phyloP scores from a whole-genome alignment of 106 monocot genomes.

The Dendrobium catenatum region DNA sequence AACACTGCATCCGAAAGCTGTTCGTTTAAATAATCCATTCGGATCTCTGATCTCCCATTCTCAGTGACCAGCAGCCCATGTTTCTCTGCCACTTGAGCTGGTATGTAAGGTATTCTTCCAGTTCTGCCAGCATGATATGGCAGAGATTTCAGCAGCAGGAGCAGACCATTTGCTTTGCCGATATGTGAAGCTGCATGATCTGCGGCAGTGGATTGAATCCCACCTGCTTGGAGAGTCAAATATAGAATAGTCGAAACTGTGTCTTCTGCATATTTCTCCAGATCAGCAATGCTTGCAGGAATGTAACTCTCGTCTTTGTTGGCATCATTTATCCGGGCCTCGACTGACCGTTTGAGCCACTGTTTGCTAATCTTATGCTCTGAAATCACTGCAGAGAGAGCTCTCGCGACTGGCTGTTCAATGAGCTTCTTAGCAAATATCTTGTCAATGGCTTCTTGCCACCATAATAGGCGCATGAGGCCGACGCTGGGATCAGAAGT shows the following conservation, averaged over 20 bases:
- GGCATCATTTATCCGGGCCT: conserved; percentile 79
- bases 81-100: conserved; percentile 58
- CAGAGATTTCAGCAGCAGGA: conserved; percentile 71
- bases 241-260: conserved; percentile 76
- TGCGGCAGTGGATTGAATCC: conserved; percentile 57
- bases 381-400: conserved; percentile 58
- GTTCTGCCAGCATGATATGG: conserved; percentile 61
- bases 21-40: conserved; percentile 38
- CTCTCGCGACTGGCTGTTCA: conserved; percentile 70
- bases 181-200: conserved; percentile 96
- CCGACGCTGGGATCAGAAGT: conserved; percentile 75
- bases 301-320: conserved; percentile 33
- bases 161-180: conserved; percentile 83
- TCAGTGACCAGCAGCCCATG: conserved; percentile 41
- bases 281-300: conserved; percentile 31
- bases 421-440: conserved; percentile 54
- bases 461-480: conserved; percentile 95
- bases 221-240: conserved; percentile 78
- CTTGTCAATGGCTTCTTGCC: conserved; percentile 76
- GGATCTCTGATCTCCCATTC: conserved; percentile 38
- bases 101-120: conserved; percentile 56
- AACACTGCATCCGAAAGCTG: conserved; percentile 57
- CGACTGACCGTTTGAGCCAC: conserved; percentile 81
- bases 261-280: conserved; percentile 82
- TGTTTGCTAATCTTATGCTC: conserved; percentile 73